Conservation (phyloP, 139 green algal species). For the Gonium pectorale region DNA sequence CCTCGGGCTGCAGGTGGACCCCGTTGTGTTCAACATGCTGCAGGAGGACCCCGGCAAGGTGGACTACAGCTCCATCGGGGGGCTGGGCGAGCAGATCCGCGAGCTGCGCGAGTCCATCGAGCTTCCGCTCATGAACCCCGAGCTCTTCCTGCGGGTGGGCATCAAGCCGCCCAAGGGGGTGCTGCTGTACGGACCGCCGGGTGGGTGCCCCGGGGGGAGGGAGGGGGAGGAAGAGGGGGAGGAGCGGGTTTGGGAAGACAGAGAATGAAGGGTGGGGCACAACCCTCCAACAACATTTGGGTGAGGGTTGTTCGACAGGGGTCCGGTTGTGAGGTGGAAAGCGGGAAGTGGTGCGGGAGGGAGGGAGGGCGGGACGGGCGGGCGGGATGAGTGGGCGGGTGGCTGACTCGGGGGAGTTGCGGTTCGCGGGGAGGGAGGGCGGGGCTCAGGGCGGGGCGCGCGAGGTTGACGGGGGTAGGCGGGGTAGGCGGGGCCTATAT, state of each 20-base stretch:
- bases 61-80: slow-evolving; percentile 97
- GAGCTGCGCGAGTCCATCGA: slow-evolving; percentile 98
- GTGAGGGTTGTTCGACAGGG: too few relatives aligned
- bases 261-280: neutral
- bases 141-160: slow-evolving; percentile 97
- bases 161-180: slow-evolving; percentile 98
- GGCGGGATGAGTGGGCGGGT: too few relatives aligned
- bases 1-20: slow-evolving; percentile 80
- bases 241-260: neutral
- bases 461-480: too few relatives aligned
- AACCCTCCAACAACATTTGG: too few relatives aligned
- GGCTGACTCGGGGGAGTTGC: too few relatives aligned
- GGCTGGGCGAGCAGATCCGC: slow-evolving; percentile 94
- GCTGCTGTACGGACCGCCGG: slow-evolving; percentile 84
- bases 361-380: neutral
- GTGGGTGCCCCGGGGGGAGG: slow-evolving; percentile 13
- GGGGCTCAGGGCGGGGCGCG: too few relatives aligned
- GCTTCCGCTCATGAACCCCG: slow-evolving; percentile 99
- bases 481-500: too few relatives aligned
- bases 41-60: slow-evolving; percentile 96
- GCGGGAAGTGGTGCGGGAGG: neutral
- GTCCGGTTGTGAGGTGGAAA: too few relatives aligned
- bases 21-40: slow-evolving; percentile 99
- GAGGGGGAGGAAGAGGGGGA: neutral
- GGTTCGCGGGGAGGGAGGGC: too few relatives aligned